These are phyloP conservation scores for Macrophomina tecta DNA, from an alignment of 2,329 filamentous ascomycete genomes.

Conservation along the genomic window DNA sequence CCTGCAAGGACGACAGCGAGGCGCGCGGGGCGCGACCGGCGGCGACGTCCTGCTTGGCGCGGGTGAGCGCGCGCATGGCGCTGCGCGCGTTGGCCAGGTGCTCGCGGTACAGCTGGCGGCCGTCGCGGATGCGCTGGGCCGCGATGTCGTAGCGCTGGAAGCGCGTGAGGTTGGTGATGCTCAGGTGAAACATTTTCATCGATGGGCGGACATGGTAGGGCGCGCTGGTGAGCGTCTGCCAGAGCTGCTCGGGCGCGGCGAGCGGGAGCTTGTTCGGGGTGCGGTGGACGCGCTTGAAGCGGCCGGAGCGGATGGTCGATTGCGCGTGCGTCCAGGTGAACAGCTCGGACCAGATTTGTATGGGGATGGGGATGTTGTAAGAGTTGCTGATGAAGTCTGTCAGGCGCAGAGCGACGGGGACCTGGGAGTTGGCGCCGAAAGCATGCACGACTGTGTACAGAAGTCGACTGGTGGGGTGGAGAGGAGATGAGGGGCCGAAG, in stretches of 20 bases:
- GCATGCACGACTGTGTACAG: constrained; percentile 71
- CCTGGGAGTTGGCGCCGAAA: constrained; percentile 70
- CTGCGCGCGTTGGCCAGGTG: background rate
- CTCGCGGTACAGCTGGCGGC: background rate
- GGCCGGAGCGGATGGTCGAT: constrained; percentile 38
- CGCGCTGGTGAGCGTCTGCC: constrained; percentile 63
- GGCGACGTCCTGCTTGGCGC: background rate
- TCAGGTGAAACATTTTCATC: constrained; percentile 60
- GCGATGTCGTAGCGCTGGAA: constrained; percentile 4
- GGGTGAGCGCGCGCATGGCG: background rate
- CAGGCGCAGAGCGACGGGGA: constrained; percentile 63
- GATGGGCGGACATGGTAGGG: constrained; percentile 64
- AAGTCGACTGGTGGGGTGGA: constrained; percentile 64
- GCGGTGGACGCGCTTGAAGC: constrained; percentile 40
- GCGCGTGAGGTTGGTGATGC: constrained; percentile 32
- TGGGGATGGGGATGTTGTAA: constrained; percentile 64
- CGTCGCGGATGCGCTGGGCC: constrained; percentile 2
- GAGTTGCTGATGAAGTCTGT: constrained; percentile 67
- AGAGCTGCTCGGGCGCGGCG: constrained; percentile 60
- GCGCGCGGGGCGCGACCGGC: background rate
- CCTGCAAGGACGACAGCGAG: background rate
- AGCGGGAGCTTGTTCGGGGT: constrained; percentile 45
- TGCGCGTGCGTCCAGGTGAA: constrained; percentile 71
- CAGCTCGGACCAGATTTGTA: constrained; percentile 68
- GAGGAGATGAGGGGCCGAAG: constrained; percentile 57